phyloP scores from a whole-genome alignment of 2,329 filamentous ascomycete species.

The Trichoderma sp. region DNA sequence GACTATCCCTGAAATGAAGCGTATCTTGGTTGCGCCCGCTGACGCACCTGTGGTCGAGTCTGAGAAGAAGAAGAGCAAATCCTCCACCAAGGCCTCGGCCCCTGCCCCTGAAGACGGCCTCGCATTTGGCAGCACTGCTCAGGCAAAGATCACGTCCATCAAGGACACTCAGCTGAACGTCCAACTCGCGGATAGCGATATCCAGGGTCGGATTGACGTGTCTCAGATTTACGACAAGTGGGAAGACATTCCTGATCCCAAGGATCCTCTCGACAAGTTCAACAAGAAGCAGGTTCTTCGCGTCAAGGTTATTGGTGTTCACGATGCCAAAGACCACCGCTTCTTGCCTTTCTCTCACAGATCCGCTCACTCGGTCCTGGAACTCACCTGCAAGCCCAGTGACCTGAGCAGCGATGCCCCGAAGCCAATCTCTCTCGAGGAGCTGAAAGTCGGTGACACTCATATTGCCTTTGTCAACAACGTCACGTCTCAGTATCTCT shows the following conservation, averaged over 20 bases:
- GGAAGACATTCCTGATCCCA: constrained; percentile 82
- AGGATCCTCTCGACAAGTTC: constrained; percentile 75
- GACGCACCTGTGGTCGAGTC: constrained; percentile 48
- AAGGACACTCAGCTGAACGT: constrained; percentile 95
- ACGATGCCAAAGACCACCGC: constrained; percentile 85
- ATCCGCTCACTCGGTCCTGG: constrained; percentile 77
- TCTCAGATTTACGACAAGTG: constrained; percentile 88
- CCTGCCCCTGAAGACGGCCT: constrained; percentile 68
- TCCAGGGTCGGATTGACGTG: constrained; percentile 90
- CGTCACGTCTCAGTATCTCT: constrained; percentile 73
- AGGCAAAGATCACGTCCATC: constrained; percentile 78
- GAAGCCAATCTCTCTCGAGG: constrained; percentile 66
- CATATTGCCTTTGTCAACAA: constrained; percentile 92
- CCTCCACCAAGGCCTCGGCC: constrained; percentile 37
- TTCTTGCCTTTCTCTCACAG: constrained; percentile 92
- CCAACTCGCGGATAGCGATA: constrained; percentile 68
- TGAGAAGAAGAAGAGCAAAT: constrained; percentile 43
- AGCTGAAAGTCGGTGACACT: constrained; percentile 70
- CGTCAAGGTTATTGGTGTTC: constrained; percentile 80
- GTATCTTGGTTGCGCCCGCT: constrained; percentile 62
- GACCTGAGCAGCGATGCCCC: constrained; percentile 54
- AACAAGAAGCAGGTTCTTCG: constrained; percentile 68
- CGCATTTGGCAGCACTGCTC: constrained; percentile 69
- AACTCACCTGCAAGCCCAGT: constrained; percentile 79
- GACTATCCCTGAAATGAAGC: constrained; percentile 68